phyloP scores from a whole-genome alignment of 169 alveolate genomes.

The Plasmodium ovale region DNA sequence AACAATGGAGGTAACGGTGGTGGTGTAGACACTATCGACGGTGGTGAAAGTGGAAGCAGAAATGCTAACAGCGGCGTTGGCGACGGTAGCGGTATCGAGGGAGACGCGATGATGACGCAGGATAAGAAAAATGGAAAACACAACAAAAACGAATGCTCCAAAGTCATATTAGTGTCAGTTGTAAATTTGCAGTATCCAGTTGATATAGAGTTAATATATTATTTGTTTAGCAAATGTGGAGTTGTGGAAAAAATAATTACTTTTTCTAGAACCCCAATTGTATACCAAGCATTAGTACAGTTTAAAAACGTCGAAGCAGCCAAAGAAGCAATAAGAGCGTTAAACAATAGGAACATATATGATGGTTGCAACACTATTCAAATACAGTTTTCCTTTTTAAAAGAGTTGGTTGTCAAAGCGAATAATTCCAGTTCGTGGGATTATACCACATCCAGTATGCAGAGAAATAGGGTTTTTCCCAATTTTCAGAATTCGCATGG shows the following conservation, averaged over 20 bases:
- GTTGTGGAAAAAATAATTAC: conserved; percentile 79
- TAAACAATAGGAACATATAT: conserved; percentile 81
- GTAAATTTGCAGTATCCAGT: conserved; percentile 81
- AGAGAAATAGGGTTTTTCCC: conserved; percentile 8
- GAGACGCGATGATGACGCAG: background rate
- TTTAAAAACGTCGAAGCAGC: conserved; percentile 76
- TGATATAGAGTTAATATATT: conserved; percentile 82
- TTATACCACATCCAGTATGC: conserved; percentile 64
- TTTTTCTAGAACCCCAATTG: conserved; percentile 76
- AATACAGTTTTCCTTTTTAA: conserved; percentile 77
- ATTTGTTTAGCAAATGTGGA: conserved; percentile 81
- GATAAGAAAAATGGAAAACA: conserved; percentile 28
- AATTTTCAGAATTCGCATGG: conserved; percentile 41
- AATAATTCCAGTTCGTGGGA: conserved; percentile 81
- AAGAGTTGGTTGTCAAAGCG: conserved; percentile 78
- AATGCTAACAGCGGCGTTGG: background rate
- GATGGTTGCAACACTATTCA: conserved; percentile 83
- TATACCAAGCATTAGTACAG: conserved; percentile 83
- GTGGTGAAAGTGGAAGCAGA: background rate
- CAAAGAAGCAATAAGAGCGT: conserved; percentile 77
- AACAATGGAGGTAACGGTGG: background rate
- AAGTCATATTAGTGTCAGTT: conserved; percentile 80
- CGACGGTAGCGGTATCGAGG: background rate
- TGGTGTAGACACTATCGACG: background rate
- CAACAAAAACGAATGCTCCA: conserved; percentile 54